Percentiles rank a stretch among this genome's conserved stretches.
phyloP scores from a whole-genome alignment of 2,329 filamentous ascomycete species.

The Phialophora chinensis region DNA sequence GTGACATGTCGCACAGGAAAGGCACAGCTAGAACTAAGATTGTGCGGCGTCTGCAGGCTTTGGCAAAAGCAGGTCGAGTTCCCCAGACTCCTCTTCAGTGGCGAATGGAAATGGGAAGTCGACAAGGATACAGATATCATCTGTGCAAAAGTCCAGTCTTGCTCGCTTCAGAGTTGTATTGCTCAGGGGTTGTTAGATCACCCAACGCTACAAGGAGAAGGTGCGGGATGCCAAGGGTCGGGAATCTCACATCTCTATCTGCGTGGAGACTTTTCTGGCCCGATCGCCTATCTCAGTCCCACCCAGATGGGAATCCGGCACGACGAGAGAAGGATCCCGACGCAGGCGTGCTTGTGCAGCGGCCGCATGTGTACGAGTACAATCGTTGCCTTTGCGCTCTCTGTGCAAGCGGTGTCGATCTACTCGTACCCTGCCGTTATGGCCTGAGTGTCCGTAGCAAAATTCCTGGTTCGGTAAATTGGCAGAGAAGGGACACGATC shows the following conservation, averaged over 20 bases:
- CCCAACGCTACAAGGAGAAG: not conserved
- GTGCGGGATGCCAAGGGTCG: slow-evolving; percentile 2
- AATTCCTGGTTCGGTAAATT: not conserved
- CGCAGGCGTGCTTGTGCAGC: not conserved
- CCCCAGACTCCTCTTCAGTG: not conserved
- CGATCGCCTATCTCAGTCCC: not conserved
- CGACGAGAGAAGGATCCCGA: not conserved
- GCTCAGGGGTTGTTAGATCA: not conserved
- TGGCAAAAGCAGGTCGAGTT: not conserved
- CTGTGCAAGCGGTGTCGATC: not conserved
- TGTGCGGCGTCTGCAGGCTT: not conserved
- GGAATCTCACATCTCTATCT: not conserved
- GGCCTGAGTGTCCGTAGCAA: not conserved
- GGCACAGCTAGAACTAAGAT: not conserved
- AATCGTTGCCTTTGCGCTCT: not conserved
- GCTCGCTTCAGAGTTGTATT: not conserved
- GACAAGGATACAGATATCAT: not conserved
- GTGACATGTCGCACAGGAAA: not conserved
- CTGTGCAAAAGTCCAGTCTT: not conserved
- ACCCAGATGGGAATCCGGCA: not conserved
- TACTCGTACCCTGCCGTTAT: not conserved
- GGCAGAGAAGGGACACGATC: not conserved
- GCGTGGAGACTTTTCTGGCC: not conserved
- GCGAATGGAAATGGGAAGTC: not conserved
- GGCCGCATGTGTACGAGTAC: not conserved